phyloP scores from a whole-genome alignment of 169 alveolate genomes.

The Blepharisma undulans region DNA sequence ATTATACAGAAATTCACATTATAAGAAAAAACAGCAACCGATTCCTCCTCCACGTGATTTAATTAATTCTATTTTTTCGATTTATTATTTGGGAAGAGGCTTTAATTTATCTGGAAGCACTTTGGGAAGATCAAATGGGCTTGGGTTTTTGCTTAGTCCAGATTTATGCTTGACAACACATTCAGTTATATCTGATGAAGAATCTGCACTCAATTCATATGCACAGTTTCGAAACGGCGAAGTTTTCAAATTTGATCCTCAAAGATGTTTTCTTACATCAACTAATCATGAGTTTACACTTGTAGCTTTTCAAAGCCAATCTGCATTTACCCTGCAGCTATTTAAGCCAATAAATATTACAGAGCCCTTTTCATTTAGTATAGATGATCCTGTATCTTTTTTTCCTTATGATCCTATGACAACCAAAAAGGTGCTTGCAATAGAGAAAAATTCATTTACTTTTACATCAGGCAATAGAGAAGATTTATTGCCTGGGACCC shows the following conservation, averaged over 20 bases:
- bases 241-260: constrained; percentile 28
- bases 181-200: background rate
- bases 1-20: background rate
- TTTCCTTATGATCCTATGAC: background rate
- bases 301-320: background rate
- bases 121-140: constrained; percentile 24
- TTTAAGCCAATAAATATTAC: constrained; percentile 8
- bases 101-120: background rate
- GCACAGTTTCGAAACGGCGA: constrained; percentile 24
- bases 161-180: constrained; percentile 11
- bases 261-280: background rate
- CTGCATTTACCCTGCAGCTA: background rate
- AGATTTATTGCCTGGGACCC: constrained; percentile 23
- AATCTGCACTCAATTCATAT: background rate
- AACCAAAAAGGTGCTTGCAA: background rate
- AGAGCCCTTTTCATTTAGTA: background rate
- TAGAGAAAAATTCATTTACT: background rate
- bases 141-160: background rate
- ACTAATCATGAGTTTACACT: background rate
- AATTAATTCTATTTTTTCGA: background rate
- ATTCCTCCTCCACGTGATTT: constrained; percentile 10
- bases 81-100: background rate
- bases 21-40: background rate
- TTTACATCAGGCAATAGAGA: constrained; percentile 11
- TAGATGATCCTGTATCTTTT: background rate